These are phyloP conservation scores for Pseudogymnoascus sp. DNA, from an alignment of 2,329 filamentous ascomycete species.

Conservation along the genomic window DNA sequence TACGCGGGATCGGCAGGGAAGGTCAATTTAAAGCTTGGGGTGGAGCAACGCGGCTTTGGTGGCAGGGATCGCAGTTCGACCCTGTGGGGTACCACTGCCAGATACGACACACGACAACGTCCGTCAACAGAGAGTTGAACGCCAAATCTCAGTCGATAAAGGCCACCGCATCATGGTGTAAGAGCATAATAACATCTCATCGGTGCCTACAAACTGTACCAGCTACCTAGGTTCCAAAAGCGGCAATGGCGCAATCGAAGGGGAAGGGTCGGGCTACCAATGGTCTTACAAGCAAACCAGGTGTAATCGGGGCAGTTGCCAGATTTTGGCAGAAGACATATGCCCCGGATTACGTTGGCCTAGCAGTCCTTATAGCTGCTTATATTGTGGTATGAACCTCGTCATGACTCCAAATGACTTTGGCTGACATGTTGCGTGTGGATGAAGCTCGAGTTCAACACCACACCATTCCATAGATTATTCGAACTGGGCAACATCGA, in stretches of 20 bases:
- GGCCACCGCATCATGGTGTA: background rate
- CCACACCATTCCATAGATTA: conserved; percentile 88
- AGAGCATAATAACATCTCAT: background rate
- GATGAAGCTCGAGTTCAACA: conserved; percentile 56
- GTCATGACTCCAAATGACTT: background rate
- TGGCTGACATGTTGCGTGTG: background rate
- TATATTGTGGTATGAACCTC: conserved; percentile 53
- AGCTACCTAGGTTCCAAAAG: background rate
- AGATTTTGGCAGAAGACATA: conserved; percentile 62
- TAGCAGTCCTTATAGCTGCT: conserved; percentile 60
- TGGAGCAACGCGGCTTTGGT: conserved; percentile 1
- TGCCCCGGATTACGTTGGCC: conserved; percentile 79
- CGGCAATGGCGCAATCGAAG: background rate
- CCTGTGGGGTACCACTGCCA: background rate
- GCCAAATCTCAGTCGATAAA: background rate
- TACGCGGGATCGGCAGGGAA: background rate
- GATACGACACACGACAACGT: background rate
- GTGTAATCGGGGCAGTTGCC: conserved; percentile 24
- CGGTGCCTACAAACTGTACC: background rate
- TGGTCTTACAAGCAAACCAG: conserved; percentile 7
- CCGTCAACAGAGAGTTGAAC: background rate
- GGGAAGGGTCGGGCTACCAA: background rate
- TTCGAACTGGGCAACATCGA: conserved; percentile 81
- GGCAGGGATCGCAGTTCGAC: background rate
- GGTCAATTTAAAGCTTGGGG: conserved; percentile 10